These are phyloP conservation scores for Gossypium schwendimanii DNA, from an alignment of 441 rosid species.

Conservation along the genomic window DNA sequence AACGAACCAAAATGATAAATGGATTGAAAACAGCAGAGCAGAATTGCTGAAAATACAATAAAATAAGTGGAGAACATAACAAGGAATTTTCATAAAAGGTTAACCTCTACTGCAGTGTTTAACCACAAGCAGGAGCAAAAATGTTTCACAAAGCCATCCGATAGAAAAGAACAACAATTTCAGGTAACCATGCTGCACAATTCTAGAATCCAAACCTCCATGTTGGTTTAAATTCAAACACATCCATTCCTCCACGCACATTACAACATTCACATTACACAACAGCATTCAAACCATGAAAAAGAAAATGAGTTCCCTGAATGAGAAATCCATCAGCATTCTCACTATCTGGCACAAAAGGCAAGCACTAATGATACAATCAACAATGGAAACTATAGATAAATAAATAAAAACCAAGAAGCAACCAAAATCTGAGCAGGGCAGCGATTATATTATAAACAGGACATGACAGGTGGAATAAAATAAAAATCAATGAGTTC, in stretches of 20 bases:
- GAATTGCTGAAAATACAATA: background rate
- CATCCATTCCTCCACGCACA: background rate
- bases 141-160: background rate
- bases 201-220: background rate
- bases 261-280: background rate
- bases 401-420: background rate
- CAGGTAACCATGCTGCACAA: background rate
- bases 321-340: background rate
- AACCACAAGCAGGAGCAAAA: background rate
- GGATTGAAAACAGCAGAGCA: background rate
- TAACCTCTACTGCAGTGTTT: background rate
- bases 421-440: background rate
- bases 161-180: background rate
- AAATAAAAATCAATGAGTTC: background rate
- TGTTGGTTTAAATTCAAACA: background rate
- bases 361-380: background rate
- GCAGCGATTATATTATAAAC: conserved; percentile 4
- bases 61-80: background rate
- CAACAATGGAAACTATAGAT: background rate
- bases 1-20: background rate
- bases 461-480: background rate
- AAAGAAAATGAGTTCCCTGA: conserved; percentile 6
- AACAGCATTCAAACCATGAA: background rate
- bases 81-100: background rate
- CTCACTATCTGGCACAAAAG: background rate